These are phyloP conservation scores for Wickerhamiella kurtzmanii DNA, from an alignment of 805 yeast genomes.

Conservation along the genomic window DNA sequence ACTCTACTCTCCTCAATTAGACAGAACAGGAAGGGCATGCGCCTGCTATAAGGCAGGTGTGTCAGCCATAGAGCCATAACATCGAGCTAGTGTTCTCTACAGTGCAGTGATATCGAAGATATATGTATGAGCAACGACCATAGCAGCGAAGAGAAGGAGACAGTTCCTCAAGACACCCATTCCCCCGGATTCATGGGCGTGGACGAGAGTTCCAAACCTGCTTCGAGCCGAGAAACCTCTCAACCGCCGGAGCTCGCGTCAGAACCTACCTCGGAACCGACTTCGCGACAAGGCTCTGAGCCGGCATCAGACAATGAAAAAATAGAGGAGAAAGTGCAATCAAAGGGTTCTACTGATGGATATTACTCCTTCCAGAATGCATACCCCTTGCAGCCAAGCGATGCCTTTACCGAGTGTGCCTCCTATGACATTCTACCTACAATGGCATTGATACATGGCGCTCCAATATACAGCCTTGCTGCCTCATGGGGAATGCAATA, in stretches of 20 bases:
- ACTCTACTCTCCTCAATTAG: too few relatives aligned
- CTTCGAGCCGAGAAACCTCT: not conserved
- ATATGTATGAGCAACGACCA: not conserved
- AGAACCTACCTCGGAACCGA: not conserved
- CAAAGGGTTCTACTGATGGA: not conserved
- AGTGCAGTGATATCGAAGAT: too few relatives aligned
- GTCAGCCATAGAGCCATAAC: not conserved
- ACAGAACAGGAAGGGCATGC: too few relatives aligned
- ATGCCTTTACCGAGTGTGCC: constrained; percentile 1
- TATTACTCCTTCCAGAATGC: constrained; percentile 6
- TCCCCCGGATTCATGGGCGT: not conserved
- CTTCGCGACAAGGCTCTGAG: not conserved
- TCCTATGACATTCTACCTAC: constrained; percentile 62
- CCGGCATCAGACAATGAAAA: not conserved
- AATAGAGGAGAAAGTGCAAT: too few relatives aligned
- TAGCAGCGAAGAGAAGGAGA: not conserved
- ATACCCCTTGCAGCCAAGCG: constrained; percentile 4
- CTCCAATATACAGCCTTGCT: constrained; percentile 65
- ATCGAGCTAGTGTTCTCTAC: not conserved
- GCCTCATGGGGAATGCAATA: constrained; percentile 70
- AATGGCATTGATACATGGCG: constrained; percentile 74
- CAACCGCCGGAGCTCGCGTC: not conserved
- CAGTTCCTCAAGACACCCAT: not conserved
- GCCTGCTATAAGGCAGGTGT: too few relatives aligned
- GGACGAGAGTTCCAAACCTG: not conserved